Evolutionary conservation across 2,329 filamentous ascomycete species (phyloP).

Genomic region (Cercospora sp.): DNA sequence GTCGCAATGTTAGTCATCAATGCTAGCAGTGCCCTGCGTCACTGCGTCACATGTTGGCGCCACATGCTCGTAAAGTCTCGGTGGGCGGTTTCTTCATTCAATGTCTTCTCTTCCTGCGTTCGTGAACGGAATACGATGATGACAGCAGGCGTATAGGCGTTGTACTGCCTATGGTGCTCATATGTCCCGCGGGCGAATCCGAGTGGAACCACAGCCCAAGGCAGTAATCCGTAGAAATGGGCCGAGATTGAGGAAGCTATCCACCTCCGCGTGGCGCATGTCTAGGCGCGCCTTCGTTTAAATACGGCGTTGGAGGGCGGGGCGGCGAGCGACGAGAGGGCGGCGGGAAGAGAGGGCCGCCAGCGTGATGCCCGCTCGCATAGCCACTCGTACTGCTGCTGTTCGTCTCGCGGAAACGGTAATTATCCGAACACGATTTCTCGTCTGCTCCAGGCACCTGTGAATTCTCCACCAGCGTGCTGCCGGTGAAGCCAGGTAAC

Average conservation of each 20-base stretch:
- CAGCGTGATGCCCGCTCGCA: not conserved
- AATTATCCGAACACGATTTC: not conserved
- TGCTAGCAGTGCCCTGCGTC: not conserved
- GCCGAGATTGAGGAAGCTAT: not conserved
- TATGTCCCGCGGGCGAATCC: not conserved
- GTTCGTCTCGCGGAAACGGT: not conserved
- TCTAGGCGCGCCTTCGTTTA: not conserved
- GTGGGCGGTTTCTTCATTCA: no score
- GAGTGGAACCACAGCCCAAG: not conserved
- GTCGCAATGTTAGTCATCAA: not conserved
- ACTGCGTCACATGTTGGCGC: not conserved
- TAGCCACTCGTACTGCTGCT: not conserved
- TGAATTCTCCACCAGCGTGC: not conserved
- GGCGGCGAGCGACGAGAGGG: not conserved
- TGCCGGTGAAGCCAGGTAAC: not conserved
- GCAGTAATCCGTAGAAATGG: not conserved
- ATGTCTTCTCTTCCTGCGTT: no score
- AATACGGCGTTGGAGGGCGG: not conserved
- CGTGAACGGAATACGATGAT: no score
- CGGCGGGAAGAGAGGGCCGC: not conserved
- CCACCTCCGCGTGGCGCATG: not conserved
- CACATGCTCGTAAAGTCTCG: not conserved
- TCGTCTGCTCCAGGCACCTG: not conserved
- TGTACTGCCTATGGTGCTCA: not conserved
- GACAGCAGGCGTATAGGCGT: no score